Evolutionary conservation across 805 yeast species (phyloP).

Genomic region (Saccharomycopsis guyanensis): DNA sequence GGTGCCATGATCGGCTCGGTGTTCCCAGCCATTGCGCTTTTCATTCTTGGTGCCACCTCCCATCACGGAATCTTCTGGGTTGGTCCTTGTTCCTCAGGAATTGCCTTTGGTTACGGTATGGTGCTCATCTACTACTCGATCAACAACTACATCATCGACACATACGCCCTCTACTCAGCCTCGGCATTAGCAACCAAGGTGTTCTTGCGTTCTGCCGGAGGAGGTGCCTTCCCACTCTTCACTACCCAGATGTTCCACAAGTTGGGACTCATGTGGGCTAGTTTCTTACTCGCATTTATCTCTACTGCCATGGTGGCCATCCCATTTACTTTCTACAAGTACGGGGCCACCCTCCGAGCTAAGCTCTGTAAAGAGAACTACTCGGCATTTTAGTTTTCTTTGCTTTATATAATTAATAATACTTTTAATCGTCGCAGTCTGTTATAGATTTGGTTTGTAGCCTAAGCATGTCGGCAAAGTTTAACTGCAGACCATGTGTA

Average conservation of each 20-base stretch:
- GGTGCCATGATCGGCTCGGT: slow-evolving; percentile 84
- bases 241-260: slow-evolving; percentile 74
- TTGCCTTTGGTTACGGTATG: slow-evolving; percentile 73
- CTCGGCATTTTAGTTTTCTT: slow-evolving; percentile 23
- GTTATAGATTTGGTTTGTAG: neutral
- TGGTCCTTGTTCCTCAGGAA: slow-evolving; percentile 71
- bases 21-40: slow-evolving; percentile 71
- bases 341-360: slow-evolving; percentile 56
- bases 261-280: slow-evolving; percentile 74
- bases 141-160: slow-evolving; percentile 82
- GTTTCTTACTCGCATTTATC: slow-evolving; percentile 69
- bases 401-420: no score
- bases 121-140: slow-evolving; percentile 69
- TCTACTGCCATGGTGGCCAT: slow-evolving; percentile 68
- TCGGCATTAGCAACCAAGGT: slow-evolving; percentile 78
- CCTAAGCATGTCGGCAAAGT: no score
- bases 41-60: slow-evolving; percentile 76
- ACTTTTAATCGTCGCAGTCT: no score
- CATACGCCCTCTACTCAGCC: slow-evolving; percentile 77
- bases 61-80: slow-evolving; percentile 68
- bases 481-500: no score
- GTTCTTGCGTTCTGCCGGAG: slow-evolving; percentile 73
- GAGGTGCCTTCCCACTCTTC: slow-evolving; percentile 80
- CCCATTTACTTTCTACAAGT: slow-evolving; percentile 65
- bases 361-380: slow-evolving; percentile 65